Evolutionary conservation across 164 flowering plant genomes (phyloP).

Genomic region (Liriodendron chinense): DNA sequence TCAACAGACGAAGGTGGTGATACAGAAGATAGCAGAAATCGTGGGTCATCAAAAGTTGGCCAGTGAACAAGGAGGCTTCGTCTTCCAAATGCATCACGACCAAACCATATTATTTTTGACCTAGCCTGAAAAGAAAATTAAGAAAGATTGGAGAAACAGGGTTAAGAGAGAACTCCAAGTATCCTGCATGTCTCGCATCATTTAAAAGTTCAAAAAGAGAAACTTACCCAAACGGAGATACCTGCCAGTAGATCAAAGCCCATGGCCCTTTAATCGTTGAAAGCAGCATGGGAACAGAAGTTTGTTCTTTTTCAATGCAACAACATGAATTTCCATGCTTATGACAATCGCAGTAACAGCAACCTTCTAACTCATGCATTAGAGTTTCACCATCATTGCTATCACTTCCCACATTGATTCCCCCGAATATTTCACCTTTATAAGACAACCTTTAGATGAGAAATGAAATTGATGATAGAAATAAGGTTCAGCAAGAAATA

Average conservation of each 20-base stretch:
- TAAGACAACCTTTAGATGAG: constrained; percentile 4
- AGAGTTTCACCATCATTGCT: constrained; percentile 74
- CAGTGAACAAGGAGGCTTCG: constrained; percentile 97
- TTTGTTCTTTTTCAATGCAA: constrained; percentile 18
- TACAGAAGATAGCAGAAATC: constrained; percentile 82
- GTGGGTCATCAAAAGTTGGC: constrained; percentile 68
- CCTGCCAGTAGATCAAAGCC: constrained; percentile 97
- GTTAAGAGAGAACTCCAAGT: neutral
- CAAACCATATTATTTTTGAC: constrained; percentile 90
- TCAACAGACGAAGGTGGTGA: constrained; percentile 42
- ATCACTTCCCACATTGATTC: constrained; percentile 49
- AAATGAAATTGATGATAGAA: neutral
- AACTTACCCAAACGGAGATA: constrained; percentile 44
- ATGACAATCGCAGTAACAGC: constrained; percentile 51
- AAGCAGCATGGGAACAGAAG: constrained; percentile 65
- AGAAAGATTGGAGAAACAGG: constrained; percentile 5
- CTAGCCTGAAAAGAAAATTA: constrained; percentile 38
- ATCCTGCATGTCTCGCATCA: neutral
- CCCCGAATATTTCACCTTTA: constrained; percentile 92
- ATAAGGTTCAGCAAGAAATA: neutral
- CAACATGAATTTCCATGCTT: constrained; percentile 17
- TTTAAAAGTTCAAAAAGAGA: constrained; percentile 1
- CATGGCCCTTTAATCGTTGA: constrained; percentile 91
- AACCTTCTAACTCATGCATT: constrained; percentile 48
- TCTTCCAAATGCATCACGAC: constrained; percentile 96